phyloP scores from a whole-genome alignment of 208 protist genomes.

The Wallacemonas sp. region DNA sequence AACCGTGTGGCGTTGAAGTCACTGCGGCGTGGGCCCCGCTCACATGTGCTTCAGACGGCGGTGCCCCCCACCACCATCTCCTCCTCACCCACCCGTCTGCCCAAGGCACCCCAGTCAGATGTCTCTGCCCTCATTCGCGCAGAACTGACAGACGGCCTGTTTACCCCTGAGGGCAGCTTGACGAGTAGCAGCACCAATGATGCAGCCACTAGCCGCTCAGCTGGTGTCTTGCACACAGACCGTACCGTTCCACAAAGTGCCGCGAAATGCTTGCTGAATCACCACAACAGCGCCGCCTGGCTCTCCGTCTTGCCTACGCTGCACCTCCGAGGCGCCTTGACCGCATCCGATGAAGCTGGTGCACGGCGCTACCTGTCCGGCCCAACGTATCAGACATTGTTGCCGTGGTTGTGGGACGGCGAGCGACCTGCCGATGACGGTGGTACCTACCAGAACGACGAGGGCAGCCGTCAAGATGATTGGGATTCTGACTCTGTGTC shows the following conservation, averaged over 20 bases:
- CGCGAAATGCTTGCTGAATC: conserved; percentile 27
- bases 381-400: conserved; percentile 31
- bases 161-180: too few relatives aligned
- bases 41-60: too few relatives aligned
- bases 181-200: not conserved
- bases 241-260: conserved; percentile 12
- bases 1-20: conserved; percentile 19
- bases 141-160: conserved; percentile 19
- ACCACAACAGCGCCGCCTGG: conserved; percentile 41
- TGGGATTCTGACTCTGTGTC: conserved; percentile 8
- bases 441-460: not conserved
- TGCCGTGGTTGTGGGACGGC: conserved; percentile 61
- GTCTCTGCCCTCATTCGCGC: conserved; percentile 15
- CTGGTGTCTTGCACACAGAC: conserved; percentile 17
- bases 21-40: too few relatives aligned
- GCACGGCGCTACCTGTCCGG: conserved; percentile 43
- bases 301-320: conserved; percentile 37
- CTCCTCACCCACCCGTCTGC: too few relatives aligned
- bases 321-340: conserved; percentile 45
- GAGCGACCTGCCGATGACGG: not conserved
- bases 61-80: too few relatives aligned
- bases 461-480: not conserved
- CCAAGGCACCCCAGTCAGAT: conserved; percentile 14
- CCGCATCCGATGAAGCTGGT: conserved; percentile 26
- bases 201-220: not conserved